Percentiles rank a stretch among this genome's conserved stretches.
phyloP scores from a whole-genome alignment of 2,329 filamentous ascomycete species.

The Ascochyta lentis region DNA sequence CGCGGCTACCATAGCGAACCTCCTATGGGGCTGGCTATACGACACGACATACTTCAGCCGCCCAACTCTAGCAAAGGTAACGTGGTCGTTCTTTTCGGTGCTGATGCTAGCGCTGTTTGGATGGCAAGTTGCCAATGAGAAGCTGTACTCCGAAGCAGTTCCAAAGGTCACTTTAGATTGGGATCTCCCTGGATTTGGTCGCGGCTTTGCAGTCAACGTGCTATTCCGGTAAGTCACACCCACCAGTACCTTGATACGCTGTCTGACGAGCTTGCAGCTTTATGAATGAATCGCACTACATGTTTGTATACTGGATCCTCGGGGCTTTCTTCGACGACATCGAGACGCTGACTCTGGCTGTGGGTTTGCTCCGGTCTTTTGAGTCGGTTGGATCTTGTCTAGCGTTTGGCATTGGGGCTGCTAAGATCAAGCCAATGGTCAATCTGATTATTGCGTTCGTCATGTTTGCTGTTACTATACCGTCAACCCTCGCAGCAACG shows the following conservation, averaged over 20 bases:
- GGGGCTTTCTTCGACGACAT: slow-evolving; percentile 60
- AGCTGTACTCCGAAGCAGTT: slow-evolving; percentile 51
- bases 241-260: neutral
- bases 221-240: slow-evolving; percentile 50
- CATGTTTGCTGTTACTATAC: slow-evolving; percentile 54
- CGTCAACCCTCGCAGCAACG: slow-evolving; percentile 33
- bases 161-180: slow-evolving; percentile 55
- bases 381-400: slow-evolving; percentile 58
- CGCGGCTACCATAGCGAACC: slow-evolving; percentile 54
- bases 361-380: slow-evolving; percentile 58
- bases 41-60: slow-evolving; percentile 54
- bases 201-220: slow-evolving; percentile 58
- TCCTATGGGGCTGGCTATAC: slow-evolving; percentile 60
- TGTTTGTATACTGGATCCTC: slow-evolving; percentile 61
- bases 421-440: slow-evolving; percentile 55
- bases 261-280: slow-evolving; percentile 40
- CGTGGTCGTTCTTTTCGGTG: slow-evolving; percentile 52
- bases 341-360: slow-evolving; percentile 58
- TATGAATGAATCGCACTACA: slow-evolving; percentile 59
- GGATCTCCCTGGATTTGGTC: slow-evolving; percentile 53
- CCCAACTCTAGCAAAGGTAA: slow-evolving; percentile 51
- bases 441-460: slow-evolving; percentile 58
- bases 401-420: slow-evolving; percentile 57
- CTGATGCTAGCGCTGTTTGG: slow-evolving; percentile 54
- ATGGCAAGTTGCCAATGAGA: slow-evolving; percentile 59